These are phyloP conservation scores for Penicillium lividum DNA, from an alignment of 495 filamentous ascomycete species.

Conservation along the genomic window DNA sequence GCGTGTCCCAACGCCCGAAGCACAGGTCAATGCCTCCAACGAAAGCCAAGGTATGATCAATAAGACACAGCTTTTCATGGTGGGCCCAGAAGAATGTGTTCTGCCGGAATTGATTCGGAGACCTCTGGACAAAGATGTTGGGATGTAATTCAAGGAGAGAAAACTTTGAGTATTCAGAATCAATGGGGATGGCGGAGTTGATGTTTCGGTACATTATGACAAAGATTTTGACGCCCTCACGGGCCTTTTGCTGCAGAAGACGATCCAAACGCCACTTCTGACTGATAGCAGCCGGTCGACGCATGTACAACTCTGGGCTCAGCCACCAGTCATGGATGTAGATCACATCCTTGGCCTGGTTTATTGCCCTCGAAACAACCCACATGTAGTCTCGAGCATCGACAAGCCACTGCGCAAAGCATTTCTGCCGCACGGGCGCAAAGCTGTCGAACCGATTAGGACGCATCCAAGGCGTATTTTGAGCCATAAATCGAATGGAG, in stretches of 20 bases:
- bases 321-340: constrained; percentile 99
- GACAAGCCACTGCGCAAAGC: constrained; percentile 95
- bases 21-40: constrained; percentile 96
- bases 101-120: constrained; percentile 95
- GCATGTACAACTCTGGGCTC: constrained; percentile 94
- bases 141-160: constrained; percentile 93
- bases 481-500: constrained; percentile 82
- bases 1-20: constrained; percentile 96
- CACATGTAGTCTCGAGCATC: constrained; percentile 99
- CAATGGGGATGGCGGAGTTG: constrained; percentile 95
- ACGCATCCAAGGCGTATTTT: constrained; percentile 76
- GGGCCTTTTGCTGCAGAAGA: constrained; percentile 89
- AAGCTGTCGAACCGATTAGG: constrained; percentile 90
- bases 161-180: constrained; percentile 98
- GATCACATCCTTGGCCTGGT: constrained; percentile 96
- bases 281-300: constrained; percentile 91
- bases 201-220: constrained; percentile 99
- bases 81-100: constrained; percentile 99
- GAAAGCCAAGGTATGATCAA: constrained; percentile 96
- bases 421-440: constrained; percentile 81
- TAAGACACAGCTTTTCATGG: constrained; percentile 94
- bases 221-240: constrained; percentile 96
- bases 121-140: constrained; percentile 93
- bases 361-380: constrained; percentile 96
- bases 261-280: constrained; percentile 98